Conservation (phyloP, 2,329 filamentous ascomycete genomes). For the Microsporum canis region DNA sequence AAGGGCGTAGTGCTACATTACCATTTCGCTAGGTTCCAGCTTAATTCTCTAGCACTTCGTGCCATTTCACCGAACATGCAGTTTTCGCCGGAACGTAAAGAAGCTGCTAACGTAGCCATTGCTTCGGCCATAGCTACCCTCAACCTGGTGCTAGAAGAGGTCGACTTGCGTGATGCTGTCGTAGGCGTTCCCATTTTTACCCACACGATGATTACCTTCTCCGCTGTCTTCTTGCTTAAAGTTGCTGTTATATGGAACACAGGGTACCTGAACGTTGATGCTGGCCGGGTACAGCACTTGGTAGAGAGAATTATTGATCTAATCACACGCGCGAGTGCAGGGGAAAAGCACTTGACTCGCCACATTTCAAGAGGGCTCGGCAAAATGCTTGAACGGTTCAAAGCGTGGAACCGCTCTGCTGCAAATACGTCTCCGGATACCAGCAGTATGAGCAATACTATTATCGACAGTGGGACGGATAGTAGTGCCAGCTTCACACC, state of each 20-base stretch:
- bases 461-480: background rate
- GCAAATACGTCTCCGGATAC: background rate
- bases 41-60: slow-evolving; percentile 36
- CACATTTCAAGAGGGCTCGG: slow-evolving; percentile 33
- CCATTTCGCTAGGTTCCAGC: slow-evolving; percentile 44
- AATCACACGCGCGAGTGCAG: slow-evolving; percentile 31
- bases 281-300: slow-evolving; percentile 28
- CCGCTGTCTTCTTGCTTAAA: slow-evolving; percentile 36
- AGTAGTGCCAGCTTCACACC: slow-evolving; percentile 18
- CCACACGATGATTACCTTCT: slow-evolving; percentile 38
- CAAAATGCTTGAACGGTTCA: slow-evolving; percentile 34
- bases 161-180: slow-evolving; percentile 38
- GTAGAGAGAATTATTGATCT: slow-evolving; percentile 32
- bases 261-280: slow-evolving; percentile 31
- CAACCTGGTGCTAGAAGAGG: slow-evolving; percentile 38
- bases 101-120: slow-evolving; percentile 37
- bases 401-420: slow-evolving; percentile 25
- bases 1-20: slow-evolving; percentile 44
- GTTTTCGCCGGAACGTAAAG: slow-evolving; percentile 36
- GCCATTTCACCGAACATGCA: slow-evolving; percentile 34
- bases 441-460: background rate
- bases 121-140: slow-evolving; percentile 39
- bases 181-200: slow-evolving; percentile 39
- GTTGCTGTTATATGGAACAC: slow-evolving; percentile 36
- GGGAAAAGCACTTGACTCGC: slow-evolving; percentile 32